Conservation (phyloP, 352 stramenopile genomes). For the Thraustochytrium striatum region DNA sequence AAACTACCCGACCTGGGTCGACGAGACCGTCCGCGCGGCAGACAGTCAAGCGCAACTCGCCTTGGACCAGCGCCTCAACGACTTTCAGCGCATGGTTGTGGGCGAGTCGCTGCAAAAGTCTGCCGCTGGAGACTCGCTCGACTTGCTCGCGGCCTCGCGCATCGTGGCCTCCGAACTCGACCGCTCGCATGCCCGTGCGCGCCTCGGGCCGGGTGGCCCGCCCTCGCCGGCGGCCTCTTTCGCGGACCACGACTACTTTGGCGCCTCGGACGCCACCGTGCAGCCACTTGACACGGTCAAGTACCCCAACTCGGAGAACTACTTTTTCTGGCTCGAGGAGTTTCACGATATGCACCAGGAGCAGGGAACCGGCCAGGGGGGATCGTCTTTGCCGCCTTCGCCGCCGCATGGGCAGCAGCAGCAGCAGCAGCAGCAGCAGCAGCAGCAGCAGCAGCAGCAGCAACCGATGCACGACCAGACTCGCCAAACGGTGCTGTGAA, state of each 20-base stretch:
- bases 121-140: neutral
- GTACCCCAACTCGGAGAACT: constrained; percentile 38
- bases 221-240: neutral
- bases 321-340: constrained; percentile 48
- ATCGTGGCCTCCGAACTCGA: neutral
- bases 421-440: no score
- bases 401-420: no score
- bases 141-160: neutral
- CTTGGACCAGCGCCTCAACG: neutral
- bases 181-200: neutral
- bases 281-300: constrained; percentile 12
- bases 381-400: no score
- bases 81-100: constrained; percentile 22
- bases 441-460: no score
- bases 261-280: neutral
- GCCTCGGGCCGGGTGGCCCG: neutral
- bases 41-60: neutral
- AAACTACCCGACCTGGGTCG: constrained; percentile 71
- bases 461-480: no score
- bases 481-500: no score
- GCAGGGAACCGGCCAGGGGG: no score
- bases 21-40: no score
- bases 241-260: constrained; percentile 42
- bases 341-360: neutral
- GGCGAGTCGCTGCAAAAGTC: neutral